Conservation (phyloP, 2,329 filamentous ascomycete species). For the Alternaria conjuncta region DNA sequence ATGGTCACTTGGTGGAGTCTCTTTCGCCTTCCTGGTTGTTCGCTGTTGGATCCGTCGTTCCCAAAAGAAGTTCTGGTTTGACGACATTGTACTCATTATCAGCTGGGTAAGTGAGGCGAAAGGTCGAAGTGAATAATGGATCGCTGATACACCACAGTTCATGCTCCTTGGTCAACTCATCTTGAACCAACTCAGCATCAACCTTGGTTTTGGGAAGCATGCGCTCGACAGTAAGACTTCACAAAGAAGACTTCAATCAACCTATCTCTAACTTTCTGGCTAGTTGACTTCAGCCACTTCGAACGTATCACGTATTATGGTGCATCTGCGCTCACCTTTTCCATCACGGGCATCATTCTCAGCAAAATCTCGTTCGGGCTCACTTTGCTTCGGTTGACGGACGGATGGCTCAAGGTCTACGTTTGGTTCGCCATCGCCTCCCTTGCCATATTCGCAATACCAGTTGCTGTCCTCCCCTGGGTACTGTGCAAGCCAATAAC, state of each 20-base stretch:
- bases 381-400: slow-evolving; percentile 16
- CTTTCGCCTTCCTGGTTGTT: slow-evolving; percentile 1
- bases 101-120: slow-evolving; percentile 1
- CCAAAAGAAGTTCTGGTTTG: slow-evolving; percentile 6
- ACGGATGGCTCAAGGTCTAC: slow-evolving; percentile 8
- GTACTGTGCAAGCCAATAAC: slow-evolving; percentile 10
- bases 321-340: slow-evolving; percentile 3
- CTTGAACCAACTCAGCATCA: slow-evolving; percentile 1
- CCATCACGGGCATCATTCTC: slow-evolving; percentile 1
- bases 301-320: slow-evolving; percentile 8
- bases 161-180: background rate
- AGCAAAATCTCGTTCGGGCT: slow-evolving; percentile 21
- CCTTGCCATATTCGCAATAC: slow-evolving; percentile 8
- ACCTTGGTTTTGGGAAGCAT: slow-evolving; percentile 8
- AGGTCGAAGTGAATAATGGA: background rate
- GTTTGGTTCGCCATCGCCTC: slow-evolving; percentile 15
- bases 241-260: background rate
- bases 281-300: slow-evolving; percentile 2
- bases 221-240: slow-evolving; percentile 4
- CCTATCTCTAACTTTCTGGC: background rate
- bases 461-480: slow-evolving; percentile 9
- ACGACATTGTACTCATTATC: background rate
- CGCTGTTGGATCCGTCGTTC: background rate
- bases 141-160: background rate
- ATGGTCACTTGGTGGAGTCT: slow-evolving; percentile 1